Percentiles rank a stretch among this genome's conserved stretches.
phyloP scores from a whole-genome alignment of 2,329 filamentous ascomycete genomes.

The Teratosphaeriaceae sp. region DNA sequence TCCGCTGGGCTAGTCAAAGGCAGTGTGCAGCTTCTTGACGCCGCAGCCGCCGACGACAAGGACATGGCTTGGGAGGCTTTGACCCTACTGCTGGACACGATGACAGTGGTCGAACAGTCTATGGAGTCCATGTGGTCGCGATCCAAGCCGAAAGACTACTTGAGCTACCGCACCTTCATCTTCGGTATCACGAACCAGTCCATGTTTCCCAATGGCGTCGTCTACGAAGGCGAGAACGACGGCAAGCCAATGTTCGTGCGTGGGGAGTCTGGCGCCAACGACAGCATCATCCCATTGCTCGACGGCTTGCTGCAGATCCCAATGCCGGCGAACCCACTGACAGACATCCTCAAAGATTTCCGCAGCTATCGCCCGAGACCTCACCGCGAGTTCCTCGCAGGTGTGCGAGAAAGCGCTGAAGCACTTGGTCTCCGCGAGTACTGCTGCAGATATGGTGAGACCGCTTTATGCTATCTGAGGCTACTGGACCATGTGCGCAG shows the following conservation, averaged over 20 bases:
- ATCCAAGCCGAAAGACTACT: conserved; percentile 77
- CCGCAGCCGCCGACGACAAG: conserved; percentile 26
- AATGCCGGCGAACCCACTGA: conserved; percentile 86
- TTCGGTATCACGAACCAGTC: conserved; percentile 89
- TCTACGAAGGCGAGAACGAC: conserved; percentile 78
- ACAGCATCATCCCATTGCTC: conserved; percentile 81
- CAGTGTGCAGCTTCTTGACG: conserved; percentile 59
- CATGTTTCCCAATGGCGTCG: conserved; percentile 89
- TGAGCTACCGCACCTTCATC: conserved; percentile 90
- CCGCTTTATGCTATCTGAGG: conserved; percentile 39
- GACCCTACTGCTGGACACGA: conserved; percentile 25
- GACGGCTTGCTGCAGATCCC: conserved; percentile 80
- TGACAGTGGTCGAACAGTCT: conserved; percentile 25
- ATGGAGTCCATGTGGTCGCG: conserved; percentile 72
- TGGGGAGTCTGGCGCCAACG: conserved; percentile 89
- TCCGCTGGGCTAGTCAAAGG: conserved; percentile 72
- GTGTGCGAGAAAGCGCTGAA: conserved; percentile 52
- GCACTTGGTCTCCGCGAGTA: conserved; percentile 52
- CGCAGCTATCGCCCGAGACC: conserved; percentile 82
- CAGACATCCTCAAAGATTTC: conserved; percentile 82
- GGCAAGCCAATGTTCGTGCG: conserved; percentile 69
- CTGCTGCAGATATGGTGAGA: conserved; percentile 29
- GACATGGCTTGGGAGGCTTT: conserved; percentile 18
- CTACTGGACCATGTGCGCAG: conserved; percentile 68
- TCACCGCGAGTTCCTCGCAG: conserved; percentile 76